Base-by-base conservation (phyloP, 805 yeast species). In the Pichia californica region DNA sequence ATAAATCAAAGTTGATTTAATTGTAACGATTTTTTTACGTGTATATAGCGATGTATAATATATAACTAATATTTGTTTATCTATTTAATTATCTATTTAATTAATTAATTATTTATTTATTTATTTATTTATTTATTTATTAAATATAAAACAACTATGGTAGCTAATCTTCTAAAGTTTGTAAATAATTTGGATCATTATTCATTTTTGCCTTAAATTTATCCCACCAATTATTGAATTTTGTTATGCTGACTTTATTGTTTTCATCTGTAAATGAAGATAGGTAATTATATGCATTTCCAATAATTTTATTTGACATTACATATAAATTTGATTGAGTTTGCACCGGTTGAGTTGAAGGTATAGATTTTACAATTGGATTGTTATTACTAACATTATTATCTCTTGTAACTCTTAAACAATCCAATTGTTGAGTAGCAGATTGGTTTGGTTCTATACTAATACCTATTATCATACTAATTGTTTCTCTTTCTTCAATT, bases 181-280 rank as follows among this genome's bases (percentile, higher is more conserved):
- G 86, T 39, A 91, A 63, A 58, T 88, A 89, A 42, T 76, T 78
- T 2, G 96, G 97, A 58, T 91, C 94, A 48, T 83, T 84, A 10
- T 77, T 72, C 46, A 93, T 55, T 56, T 83, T 81, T 7, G 75
- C 64, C 60, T 77, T 85, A 65, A 93, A 91, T 63, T 88, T 89
- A 51, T 74, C 81, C 99, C 99, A 87, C 99, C 99, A 91, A 32
- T 76, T 82, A 58, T 91, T 94, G 55, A 91, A 91, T 34, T 79
- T 83, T 56, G 82, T 85, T 57, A 91, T 85, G 3, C 89, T 83
- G 3, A 91, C 96, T 52, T 79, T 86, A 3, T 95, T 95, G 19
- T 75, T 69, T 5, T 67, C 60, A 56, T 88, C 95, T 7, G 88
- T 74, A 59, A 89, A 91, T n/a, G 97, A 86, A 2, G 94, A 79